Percentiles rank a stretch among this genome's conserved stretches.
These are phyloP conservation scores for Coniosporium apollinis DNA, from an alignment of 495 filamentous ascomycete species.

Conservation along the genomic window DNA sequence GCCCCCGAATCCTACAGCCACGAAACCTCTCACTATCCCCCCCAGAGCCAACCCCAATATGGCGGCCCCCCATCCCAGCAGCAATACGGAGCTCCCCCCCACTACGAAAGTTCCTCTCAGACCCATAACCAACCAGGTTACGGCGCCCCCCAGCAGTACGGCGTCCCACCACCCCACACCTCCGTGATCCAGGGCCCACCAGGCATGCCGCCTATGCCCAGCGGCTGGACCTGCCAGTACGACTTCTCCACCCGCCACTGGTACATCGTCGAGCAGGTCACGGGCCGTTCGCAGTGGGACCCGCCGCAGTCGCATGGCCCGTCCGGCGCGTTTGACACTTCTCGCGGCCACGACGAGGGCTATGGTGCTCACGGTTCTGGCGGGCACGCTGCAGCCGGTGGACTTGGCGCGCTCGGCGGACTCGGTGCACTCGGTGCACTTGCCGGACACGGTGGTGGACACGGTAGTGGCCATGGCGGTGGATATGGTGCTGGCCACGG, in stretches of 20 bases:
- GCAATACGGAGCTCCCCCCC: no score
- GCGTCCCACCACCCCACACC: not conserved
- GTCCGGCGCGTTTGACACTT: constrained; percentile 4
- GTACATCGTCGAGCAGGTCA: constrained; percentile 16
- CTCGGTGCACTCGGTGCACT: no score
- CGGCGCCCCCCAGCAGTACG: not conserved
- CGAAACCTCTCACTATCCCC: constrained; percentile 1
- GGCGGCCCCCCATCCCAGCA: not conserved
- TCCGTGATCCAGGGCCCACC: not conserved
- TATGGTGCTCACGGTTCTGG: not conserved
- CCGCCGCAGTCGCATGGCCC: constrained; percentile 3
- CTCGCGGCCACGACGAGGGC: constrained; percentile 5
- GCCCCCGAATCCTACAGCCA: not conserved
- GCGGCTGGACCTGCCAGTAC: constrained; percentile 14
- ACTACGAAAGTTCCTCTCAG: no score
- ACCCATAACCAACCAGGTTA: no score
- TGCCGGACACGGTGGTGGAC: not conserved
- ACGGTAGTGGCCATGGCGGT: not conserved
- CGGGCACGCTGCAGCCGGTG: constrained; percentile 2
- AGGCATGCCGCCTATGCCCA: constrained; percentile 10
- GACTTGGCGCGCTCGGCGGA: no score
- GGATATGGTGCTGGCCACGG: no score
- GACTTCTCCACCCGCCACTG: constrained; percentile 13
- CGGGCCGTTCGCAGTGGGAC: constrained; percentile 18
- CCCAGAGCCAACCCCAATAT: not conserved